Evolutionary conservation across 345 rosid genomes (phyloP).

Genomic region (Populus simonii): DNA sequence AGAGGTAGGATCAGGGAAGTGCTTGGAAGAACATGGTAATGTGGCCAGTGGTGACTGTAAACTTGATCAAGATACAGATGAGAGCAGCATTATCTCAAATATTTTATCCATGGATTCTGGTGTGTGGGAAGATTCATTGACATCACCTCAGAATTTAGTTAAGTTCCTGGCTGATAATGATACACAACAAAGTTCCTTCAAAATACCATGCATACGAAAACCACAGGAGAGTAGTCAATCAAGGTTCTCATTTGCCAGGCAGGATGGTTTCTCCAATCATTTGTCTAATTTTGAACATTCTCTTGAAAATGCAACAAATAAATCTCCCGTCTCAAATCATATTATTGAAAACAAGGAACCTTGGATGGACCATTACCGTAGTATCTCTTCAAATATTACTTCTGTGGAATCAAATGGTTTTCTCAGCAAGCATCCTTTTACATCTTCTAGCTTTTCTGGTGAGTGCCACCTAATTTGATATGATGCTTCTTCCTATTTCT

Average conservation of each 20-base stretch:
- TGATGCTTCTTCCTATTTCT: neutral
- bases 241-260: slow-evolving; percentile 31
- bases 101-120: slow-evolving; percentile 22
- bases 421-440: slow-evolving; percentile 8
- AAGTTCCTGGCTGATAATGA: slow-evolving; percentile 18
- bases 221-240: slow-evolving; percentile 16
- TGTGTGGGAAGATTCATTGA: slow-evolving; percentile 21
- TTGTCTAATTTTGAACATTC: slow-evolving; percentile 4
- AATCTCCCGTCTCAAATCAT: neutral
- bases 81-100: slow-evolving; percentile 29
- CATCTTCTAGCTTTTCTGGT: slow-evolving; percentile 20
- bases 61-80: slow-evolving; percentile 11
- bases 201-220: slow-evolving; percentile 18
- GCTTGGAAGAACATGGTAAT: slow-evolving; percentile 4
- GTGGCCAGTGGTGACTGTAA: slow-evolving; percentile 4
- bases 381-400: slow-evolving; percentile 15
- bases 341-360: slow-evolving; percentile 5
- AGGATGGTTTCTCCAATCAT: slow-evolving; percentile 15
- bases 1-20: neutral
- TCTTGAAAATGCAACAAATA: neutral
- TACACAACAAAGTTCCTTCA: slow-evolving; percentile 2
- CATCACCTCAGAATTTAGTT: slow-evolving; percentile 19
- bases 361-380: slow-evolving; percentile 5
- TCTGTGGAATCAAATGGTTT: neutral
- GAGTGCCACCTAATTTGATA: neutral